Base-by-base conservation (phyloP, 1,284 basidiomycete genomes). In the Melanopsichium pennsylvanicum region DNA sequence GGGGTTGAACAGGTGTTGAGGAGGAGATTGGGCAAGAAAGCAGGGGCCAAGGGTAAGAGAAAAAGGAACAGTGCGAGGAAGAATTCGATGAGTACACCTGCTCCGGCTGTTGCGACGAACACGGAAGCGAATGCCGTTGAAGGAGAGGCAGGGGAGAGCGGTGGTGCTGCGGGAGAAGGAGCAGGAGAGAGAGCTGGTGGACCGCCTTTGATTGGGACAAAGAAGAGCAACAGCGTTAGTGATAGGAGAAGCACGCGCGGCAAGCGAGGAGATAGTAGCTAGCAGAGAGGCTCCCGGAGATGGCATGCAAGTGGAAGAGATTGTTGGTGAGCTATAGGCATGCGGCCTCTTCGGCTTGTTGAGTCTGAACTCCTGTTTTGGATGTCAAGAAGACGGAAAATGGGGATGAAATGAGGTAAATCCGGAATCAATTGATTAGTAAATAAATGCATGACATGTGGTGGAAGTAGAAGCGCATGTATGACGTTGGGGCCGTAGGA, bases 1-100 rank as follows among this genome's bases (percentile, higher is more conserved):
- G 70, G 66, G 16, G 70, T 57, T 35, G 70, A 72, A 34, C 59
- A 60, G 45, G 52, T 68, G 18, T 58, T 58, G 11, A 46, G 59
- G 7, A 44, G 59, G n/a, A 43, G 57, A 26, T 18, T 63, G 43
- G 56, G 63, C 13, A 66, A 56, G 50, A 70, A 71, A 13, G 39
- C 47, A 19, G 45, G 59, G 13, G 39, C 43, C 22, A 63, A 58
- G 27, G 42, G 22, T 11, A 48, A 45, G 5, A 62, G 44, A 41
- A 66, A 61, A 25, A 45, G 50, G 27, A 57, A 52, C 16, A 27
- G 44, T 42, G 50, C 52, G 5, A 48, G 48, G 35, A 67, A 57
- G 42, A 38, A 34, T 8, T 57, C 58, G 44, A 37, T 31, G 11
- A 54, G 44, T 8, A 60, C 44, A 25, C 52, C 51, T 8, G 56